Conservation (phyloP, 1,139 yeast genomes). For the Oligophagozyma castellii region DNA sequence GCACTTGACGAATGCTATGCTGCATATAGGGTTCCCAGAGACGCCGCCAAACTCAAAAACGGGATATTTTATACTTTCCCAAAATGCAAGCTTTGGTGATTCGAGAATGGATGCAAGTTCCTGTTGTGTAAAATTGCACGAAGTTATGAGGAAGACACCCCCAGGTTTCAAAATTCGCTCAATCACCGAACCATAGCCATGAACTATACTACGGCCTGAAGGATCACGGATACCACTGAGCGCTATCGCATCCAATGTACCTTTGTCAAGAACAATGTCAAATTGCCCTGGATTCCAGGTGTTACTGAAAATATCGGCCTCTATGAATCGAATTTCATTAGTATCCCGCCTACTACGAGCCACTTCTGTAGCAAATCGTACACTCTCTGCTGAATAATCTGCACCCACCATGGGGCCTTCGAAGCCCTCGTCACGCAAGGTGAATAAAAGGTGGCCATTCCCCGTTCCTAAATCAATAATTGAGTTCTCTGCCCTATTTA, state of each 20-base stretch:
- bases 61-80: conserved; percentile 63
- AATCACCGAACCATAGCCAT: conserved; percentile 53
- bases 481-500: conserved; percentile 14
- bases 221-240: conserved; percentile 43
- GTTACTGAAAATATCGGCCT: conserved; percentile 32
- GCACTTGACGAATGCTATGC: conserved; percentile 58
- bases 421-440: conserved; percentile 48
- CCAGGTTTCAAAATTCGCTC: conserved; percentile 38
- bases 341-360: conserved; percentile 30
- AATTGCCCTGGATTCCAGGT: conserved; percentile 29
- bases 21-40: conserved; percentile 77
- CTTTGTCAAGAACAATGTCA: conserved; percentile 79
- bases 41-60: conserved; percentile 79
- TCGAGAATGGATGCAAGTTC: conserved; percentile 50
- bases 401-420: conserved; percentile 48
- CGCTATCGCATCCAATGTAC: conserved; percentile 94
- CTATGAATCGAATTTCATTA: conserved; percentile 28
- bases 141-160: conserved; percentile 64
- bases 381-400: conserved; percentile 74
- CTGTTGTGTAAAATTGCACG: conserved; percentile 84
- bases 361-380: conserved; percentile 54
- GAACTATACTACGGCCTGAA: conserved; percentile 24
- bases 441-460: conserved; percentile 77
- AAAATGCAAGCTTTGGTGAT: conserved; percentile 32
- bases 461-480: conserved; percentile 89